Evolutionary conservation across 202 grass and related monocot species (phyloP).

Genomic region (Hordeum pubiflorum): DNA sequence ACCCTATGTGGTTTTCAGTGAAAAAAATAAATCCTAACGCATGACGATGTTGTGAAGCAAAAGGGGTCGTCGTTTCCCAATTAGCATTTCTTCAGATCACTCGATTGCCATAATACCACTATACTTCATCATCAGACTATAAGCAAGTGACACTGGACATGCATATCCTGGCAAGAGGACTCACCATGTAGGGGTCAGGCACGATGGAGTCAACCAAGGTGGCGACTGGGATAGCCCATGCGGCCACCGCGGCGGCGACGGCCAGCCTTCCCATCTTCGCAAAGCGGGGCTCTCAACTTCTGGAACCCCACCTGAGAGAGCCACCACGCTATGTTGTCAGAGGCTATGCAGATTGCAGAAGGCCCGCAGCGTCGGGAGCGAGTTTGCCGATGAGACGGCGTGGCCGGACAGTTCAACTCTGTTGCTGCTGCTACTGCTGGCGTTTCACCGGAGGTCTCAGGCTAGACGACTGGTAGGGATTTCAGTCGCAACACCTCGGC

Average conservation of each 20-base stretch:
- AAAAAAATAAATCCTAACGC: not conserved
- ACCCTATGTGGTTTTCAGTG: not conserved
- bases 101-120: not conserved
- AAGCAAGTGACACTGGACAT: not conserved
- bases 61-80: not conserved
- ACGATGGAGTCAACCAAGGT: constrained; percentile 55
- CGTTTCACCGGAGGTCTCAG: constrained; percentile 9
- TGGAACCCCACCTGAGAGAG: not conserved
- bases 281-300: not conserved
- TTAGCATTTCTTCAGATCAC: not conserved
- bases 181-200: constrained; percentile 76
- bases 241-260: constrained; percentile 42
- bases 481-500: not conserved
- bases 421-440: not conserved
- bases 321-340: not conserved
- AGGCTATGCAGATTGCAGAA: not conserved
- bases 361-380: not conserved
- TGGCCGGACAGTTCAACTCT: not conserved
- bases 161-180: not conserved
- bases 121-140: not conserved
- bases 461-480: not conserved
- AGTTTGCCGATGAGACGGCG: not conserved
- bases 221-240: constrained; percentile 51
- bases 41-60: not conserved
- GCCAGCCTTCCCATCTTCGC: constrained; percentile 49